Base-by-base conservation (phyloP, 192 early-diverging fungal genomes). In the Coemansia interrupta region DNA sequence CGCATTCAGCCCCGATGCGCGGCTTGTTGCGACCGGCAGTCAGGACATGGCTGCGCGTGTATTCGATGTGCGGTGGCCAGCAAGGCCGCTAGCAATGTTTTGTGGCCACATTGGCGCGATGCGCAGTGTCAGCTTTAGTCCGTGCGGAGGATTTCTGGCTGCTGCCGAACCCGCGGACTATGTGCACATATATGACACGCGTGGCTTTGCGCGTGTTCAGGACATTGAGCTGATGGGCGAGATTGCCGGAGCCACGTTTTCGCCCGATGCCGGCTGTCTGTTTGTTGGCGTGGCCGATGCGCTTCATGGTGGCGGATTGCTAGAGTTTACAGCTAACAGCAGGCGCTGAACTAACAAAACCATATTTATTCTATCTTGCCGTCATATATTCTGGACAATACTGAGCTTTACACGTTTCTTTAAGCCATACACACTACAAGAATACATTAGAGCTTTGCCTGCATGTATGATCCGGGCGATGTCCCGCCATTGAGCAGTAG, bases 121-220 rank as follows among this genome's bases (percentile, higher is more conserved):
- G 62, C 76, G 72, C 9, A 36, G 58, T 1, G 64, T 78, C 17
- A 42, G 45, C 51, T 82, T 78, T 32, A 75, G 72, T 49, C 2
- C 58, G 18, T 63, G 66, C 44, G 80, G 76, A 10, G 51, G 60
- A 13, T 70, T 61, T 47, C 63, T 82, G 29, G 23, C 68, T 28
- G 61, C 69, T 7, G 69, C 72, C n/a, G 80, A 82, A 54, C 60
- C 76, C 0, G 72, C 72, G 2, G 80, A 82, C 61, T 72, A 72
- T 42, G 70, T 82, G 40, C 72, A 74, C 42, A 20, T 82, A 3
- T 74, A 71, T 10, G 80, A 78, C 14, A 52, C 52, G 19, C 40
- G 14, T 22, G 20, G 32, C 0, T 60, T 72, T 54, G 57, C 28
- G 15, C 13, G 6, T 0, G 59, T 72, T 2, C 80, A 82, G 63